Percentiles rank a stretch among this genome's conserved stretches.
Conservation (phyloP, 352 stramenopile genomes). For the Pythium scleroteichum region DNA sequence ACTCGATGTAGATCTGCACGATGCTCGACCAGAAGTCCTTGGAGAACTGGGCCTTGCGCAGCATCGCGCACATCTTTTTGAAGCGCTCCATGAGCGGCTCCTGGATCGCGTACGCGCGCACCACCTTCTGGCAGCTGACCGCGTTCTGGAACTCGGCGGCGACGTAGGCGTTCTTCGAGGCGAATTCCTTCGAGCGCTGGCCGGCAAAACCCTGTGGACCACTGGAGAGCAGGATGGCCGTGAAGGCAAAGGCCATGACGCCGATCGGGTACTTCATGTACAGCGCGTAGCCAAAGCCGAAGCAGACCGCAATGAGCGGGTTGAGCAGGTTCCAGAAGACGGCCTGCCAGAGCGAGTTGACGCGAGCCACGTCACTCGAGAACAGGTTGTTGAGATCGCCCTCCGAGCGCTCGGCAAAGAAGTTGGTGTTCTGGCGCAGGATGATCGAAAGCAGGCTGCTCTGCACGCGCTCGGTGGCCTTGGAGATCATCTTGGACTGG, state of each 20-base stretch:
- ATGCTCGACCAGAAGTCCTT: slow-evolving; percentile 90
- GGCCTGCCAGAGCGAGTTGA: slow-evolving; percentile 85
- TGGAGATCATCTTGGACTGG: slow-evolving; percentile 91
- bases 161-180: slow-evolving; percentile 86
- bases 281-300: slow-evolving; percentile 83
- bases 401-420: slow-evolving; percentile 84
- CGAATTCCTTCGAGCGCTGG: slow-evolving; percentile 85
- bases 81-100: slow-evolving; percentile 76
- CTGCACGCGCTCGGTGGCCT: slow-evolving; percentile 81
- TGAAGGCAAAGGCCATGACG: slow-evolving; percentile 84
- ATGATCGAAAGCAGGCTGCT: slow-evolving; percentile 76
- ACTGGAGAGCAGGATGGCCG: slow-evolving; percentile 75
- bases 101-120: slow-evolving; percentile 85
- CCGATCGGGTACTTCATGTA: slow-evolving; percentile 84
- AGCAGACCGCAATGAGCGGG: slow-evolving; percentile 72
- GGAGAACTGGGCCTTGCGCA: slow-evolving; percentile 85
- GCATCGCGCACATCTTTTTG: slow-evolving; percentile 51
- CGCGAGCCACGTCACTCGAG: slow-evolving; percentile 81
- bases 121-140: slow-evolving; percentile 84
- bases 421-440: slow-evolving; percentile 72
- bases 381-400: slow-evolving; percentile 90
- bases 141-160: slow-evolving; percentile 88
- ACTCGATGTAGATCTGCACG: slow-evolving; percentile 91
- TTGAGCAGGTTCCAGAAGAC: slow-evolving; percentile 90
- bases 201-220: slow-evolving; percentile 82